Conservation (phyloP, 1,139 yeast species). For the Candida sp. region DNA sequence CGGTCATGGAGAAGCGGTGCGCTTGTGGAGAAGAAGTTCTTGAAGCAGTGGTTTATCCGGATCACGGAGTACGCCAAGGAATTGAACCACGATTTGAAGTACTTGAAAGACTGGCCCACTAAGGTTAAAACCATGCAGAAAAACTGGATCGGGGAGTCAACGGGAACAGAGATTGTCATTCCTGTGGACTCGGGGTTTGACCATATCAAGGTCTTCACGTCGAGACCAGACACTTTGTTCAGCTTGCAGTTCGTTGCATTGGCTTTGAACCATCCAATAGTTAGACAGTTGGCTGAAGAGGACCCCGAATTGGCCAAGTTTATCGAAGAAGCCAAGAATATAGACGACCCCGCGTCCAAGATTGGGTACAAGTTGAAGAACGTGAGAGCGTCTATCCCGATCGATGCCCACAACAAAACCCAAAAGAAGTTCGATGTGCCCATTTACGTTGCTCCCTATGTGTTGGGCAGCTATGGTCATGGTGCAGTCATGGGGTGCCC, state of each 20-base stretch:
- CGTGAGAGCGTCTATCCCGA: slow-evolving; percentile 63
- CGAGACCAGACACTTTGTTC: slow-evolving; percentile 87
- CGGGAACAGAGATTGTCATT: slow-evolving; percentile 75
- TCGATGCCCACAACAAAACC: slow-evolving; percentile 35
- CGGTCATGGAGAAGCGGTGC: slow-evolving; percentile 98
- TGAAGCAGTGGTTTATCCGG: slow-evolving; percentile 93
- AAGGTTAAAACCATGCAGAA: slow-evolving; percentile 90
- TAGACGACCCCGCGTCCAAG: slow-evolving; percentile 57
- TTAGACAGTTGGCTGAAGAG: slow-evolving; percentile 31
- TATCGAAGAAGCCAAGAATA: slow-evolving; percentile 35
- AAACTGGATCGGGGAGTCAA: slow-evolving; percentile 92
- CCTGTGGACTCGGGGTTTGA: slow-evolving; percentile 21
- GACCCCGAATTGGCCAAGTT: slow-evolving; percentile 51
- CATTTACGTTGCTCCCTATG: slow-evolving; percentile 90
- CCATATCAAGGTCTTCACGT: slow-evolving; percentile 67
- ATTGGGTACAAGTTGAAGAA: slow-evolving; percentile 60
- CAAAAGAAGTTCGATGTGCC: slow-evolving; percentile 49
- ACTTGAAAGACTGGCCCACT: slow-evolving; percentile 79
- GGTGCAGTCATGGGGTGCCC: slow-evolving; percentile 99
- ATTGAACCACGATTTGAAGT: slow-evolving; percentile 63
- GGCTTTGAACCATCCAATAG: slow-evolving; percentile 72
- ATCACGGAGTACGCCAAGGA: slow-evolving; percentile 81
- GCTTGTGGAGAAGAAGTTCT: slow-evolving; percentile 74
- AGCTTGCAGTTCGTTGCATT: slow-evolving; percentile 86
- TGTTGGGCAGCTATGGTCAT: slow-evolving; percentile 77